A percentile compares a stretch with the other conserved stretches of the same genome.
phyloP scores from a whole-genome alignment of 805 yeast species.

The Starmera quercuum region DNA sequence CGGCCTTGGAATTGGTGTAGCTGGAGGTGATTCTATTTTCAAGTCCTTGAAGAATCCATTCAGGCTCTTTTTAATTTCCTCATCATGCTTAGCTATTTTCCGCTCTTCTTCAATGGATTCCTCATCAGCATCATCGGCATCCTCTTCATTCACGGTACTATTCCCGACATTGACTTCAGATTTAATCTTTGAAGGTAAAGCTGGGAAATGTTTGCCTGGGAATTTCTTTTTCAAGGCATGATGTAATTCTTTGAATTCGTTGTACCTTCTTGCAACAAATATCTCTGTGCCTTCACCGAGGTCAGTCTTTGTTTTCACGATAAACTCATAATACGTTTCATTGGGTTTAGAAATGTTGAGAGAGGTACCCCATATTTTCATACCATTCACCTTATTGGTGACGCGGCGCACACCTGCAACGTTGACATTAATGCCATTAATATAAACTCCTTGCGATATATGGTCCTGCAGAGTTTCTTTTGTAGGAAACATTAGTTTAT shows the following conservation, averaged over 20 bases:
- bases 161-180: slow-evolving; percentile 22
- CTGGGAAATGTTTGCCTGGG: slow-evolving; percentile 64
- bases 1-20: slow-evolving; percentile 2
- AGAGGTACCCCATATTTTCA: background rate
- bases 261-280: slow-evolving; percentile 50
- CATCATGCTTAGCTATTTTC: slow-evolving; percentile 13
- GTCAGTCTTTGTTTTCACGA: slow-evolving; percentile 14
- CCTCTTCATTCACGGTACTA: too few relatives aligned
- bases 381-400: slow-evolving; percentile 15
- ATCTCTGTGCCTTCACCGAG: slow-evolving; percentile 12
- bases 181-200: slow-evolving; percentile 49
- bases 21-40: slow-evolving; percentile 4
- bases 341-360: slow-evolving; percentile 10
- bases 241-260: slow-evolving; percentile 58
- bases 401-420: slow-evolving; percentile 55
- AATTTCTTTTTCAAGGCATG: slow-evolving; percentile 41
- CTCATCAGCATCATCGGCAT: slow-evolving; percentile 9
- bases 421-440: slow-evolving; percentile 57
- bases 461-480: slow-evolving; percentile 27
- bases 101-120: slow-evolving; percentile 11
- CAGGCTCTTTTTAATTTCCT: slow-evolving; percentile 11
- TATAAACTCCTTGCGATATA: slow-evolving; percentile 22
- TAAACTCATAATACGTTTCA: slow-evolving; percentile 17
- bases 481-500: slow-evolving; percentile 30
- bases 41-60: slow-evolving; percentile 13